These are phyloP conservation scores for Phragmites australis DNA, from an alignment of 176 grass and related monocot genomes.

Conservation along the genomic window DNA sequence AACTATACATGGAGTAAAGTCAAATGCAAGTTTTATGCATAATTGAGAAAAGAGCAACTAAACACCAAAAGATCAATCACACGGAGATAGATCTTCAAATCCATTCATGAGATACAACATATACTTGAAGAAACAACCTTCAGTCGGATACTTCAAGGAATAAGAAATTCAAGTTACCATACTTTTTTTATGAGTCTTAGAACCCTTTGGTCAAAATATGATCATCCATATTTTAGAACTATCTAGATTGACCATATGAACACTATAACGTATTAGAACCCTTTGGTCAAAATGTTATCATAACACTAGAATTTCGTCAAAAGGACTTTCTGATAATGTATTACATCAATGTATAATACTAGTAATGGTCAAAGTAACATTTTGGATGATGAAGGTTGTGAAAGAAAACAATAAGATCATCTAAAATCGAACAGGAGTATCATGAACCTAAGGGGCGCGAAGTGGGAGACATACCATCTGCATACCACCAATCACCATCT, in stretches of 20 bases:
- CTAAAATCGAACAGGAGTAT: background rate
- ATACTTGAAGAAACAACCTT: background rate
- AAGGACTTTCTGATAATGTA: background rate
- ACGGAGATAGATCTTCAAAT: constrained; percentile 4
- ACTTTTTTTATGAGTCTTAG: background rate
- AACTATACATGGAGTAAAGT: constrained; percentile 50
- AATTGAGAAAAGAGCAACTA: background rate
- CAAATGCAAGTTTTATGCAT: constrained; percentile 19
- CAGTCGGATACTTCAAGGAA: background rate
- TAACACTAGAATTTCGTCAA: background rate
- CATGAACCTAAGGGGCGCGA: constrained; percentile 14
- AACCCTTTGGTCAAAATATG: background rate
- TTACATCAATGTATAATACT: background rate
- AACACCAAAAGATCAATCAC: constrained; percentile 18
- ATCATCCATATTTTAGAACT: background rate
- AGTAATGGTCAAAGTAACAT: background rate
- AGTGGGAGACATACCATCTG: constrained; percentile 52
- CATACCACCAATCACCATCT: constrained; percentile 91
- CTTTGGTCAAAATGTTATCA: too few relatives aligned
- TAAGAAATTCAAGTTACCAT: constrained; percentile 3
- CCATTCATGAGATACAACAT: background rate
- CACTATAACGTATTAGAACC: too few relatives aligned
- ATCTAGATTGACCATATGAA: background rate
- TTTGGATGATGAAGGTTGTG: background rate
- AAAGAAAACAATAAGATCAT: background rate